phyloP scores from a whole-genome alignment of 345 rosid species.

The Populus deltoides region DNA sequence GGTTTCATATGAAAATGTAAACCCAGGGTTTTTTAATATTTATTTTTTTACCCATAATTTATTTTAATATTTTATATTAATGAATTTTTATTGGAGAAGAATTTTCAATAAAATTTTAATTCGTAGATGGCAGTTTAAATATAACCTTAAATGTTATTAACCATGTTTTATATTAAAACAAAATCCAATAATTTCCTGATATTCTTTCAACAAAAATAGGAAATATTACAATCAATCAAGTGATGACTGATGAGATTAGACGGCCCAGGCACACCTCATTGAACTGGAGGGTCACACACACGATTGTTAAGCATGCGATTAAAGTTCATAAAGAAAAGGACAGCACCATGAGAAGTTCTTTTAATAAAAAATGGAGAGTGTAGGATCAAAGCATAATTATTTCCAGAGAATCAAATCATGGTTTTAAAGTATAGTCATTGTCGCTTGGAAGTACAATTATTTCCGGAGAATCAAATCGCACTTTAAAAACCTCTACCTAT shows the following conservation, averaged over 20 bases:
- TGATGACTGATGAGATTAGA: neutral
- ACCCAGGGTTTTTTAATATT: too few relatives aligned
- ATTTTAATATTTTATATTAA: too few relatives aligned
- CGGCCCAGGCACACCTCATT: neutral
- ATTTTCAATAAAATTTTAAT: too few relatives aligned
- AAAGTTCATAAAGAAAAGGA: neutral
- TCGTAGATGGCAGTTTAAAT: too few relatives aligned
- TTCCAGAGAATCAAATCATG: constrained; percentile 18
- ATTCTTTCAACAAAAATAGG: too few relatives aligned
- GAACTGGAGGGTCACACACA: neutral
- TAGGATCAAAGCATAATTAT: constrained; percentile 7
- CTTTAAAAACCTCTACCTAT: neutral
- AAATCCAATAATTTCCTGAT: too few relatives aligned
- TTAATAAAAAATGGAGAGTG: neutral
- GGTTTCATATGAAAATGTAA: too few relatives aligned
- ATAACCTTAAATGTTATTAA: too few relatives aligned
- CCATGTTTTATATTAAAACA: too few relatives aligned
- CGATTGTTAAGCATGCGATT: neutral
- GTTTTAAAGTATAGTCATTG: neutral
- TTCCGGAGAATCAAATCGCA: constrained; percentile 16
- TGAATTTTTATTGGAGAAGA: too few relatives aligned
- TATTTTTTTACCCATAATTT: too few relatives aligned
- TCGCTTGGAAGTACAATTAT: constrained; percentile 8
- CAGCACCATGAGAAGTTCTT: neutral
- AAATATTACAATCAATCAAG: neutral